A percentile compares a stretch with the other conserved stretches of the same genome.
Conservation (phyloP, 2,329 filamentous ascomycete genomes). For the Eutypella sp. region DNA sequence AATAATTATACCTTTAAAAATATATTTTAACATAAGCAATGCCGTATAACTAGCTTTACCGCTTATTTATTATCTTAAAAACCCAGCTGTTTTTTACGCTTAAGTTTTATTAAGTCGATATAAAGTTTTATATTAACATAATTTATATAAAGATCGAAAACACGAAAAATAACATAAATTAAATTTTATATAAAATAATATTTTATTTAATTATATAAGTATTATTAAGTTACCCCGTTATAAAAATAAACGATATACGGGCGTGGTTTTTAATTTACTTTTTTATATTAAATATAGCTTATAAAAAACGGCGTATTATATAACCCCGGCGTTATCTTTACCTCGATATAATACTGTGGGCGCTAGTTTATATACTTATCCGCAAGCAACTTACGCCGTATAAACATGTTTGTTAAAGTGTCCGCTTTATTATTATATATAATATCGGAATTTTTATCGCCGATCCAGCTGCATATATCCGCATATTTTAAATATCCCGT, state of each 20-base stretch:
- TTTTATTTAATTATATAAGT: not conserved
- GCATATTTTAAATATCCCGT: conserved; percentile 34
- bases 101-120: conserved; percentile 8
- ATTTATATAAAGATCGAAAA: conserved; percentile 11
- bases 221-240: not conserved
- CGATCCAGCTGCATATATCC: conserved; percentile 33
- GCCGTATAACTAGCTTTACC: no score
- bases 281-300: conserved; percentile 38
- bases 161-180: conserved; percentile 17
- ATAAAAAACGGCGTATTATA: conserved; percentile 40
- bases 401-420: conserved; percentile 29
- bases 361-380: conserved; percentile 20
- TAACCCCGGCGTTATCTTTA: conserved; percentile 40
- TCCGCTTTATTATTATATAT: conserved; percentile 35
- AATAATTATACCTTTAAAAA: no score
- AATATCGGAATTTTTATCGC: conserved; percentile 42
- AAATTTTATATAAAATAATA: not conserved
- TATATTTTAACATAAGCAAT: no score
- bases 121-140: conserved; percentile 12
- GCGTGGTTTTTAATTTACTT: conserved; percentile 25
- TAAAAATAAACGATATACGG: not conserved
- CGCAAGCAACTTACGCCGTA: conserved; percentile 28
- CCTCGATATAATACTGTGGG: conserved; percentile 44
- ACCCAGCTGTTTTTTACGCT: conserved; percentile 4
- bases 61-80: no score